Evolutionary conservation across 1,284 basidiomycete genomes (phyloP).

Genomic region (Somion occarium): DNA sequence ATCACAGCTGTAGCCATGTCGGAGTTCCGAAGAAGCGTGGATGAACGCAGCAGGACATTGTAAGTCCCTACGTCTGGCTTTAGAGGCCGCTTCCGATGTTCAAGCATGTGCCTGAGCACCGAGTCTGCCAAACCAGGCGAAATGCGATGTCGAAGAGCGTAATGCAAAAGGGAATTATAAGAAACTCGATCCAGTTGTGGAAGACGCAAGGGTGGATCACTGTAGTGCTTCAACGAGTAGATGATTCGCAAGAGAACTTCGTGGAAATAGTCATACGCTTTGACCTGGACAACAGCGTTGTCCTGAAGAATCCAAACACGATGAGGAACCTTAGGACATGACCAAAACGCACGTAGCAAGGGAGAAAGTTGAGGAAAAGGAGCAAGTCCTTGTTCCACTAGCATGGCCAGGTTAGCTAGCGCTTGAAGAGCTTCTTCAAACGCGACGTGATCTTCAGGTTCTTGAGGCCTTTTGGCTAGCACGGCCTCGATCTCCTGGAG

Average conservation of each 20-base stretch:
- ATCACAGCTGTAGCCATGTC: slow-evolving; percentile 34
- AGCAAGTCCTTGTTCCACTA: slow-evolving; percentile 46
- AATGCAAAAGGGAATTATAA: slow-evolving; percentile 63
- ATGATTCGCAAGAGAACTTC: slow-evolving; percentile 46
- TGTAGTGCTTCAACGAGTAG: slow-evolving; percentile 15
- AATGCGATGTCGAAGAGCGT: slow-evolving; percentile 55
- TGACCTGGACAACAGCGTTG: slow-evolving; percentile 28
- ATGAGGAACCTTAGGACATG: slow-evolving; percentile 41
- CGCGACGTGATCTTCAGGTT: slow-evolving; percentile 15
- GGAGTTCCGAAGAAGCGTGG: slow-evolving; percentile 45
- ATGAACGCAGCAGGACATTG: slow-evolving; percentile 54
- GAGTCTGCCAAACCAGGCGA: slow-evolving; percentile 41
- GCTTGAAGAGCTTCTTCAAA: slow-evolving; percentile 42
- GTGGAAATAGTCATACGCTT: slow-evolving; percentile 56
- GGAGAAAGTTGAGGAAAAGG: slow-evolving; percentile 37
- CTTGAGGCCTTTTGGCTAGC: slow-evolving; percentile 8
- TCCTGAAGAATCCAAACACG: slow-evolving; percentile 39
- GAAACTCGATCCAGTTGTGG: slow-evolving; percentile 38
- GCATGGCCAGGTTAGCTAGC: slow-evolving; percentile 49
- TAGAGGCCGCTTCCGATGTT: slow-evolving; percentile 33
- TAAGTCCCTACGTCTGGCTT: slow-evolving; percentile 44
- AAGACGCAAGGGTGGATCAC: slow-evolving; percentile 14
- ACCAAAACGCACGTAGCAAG: slow-evolving; percentile 45
- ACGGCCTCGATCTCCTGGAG: slow-evolving; percentile 12
- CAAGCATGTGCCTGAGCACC: slow-evolving; percentile 53